These are phyloP conservation scores for Aspergillus hancockii DNA, from an alignment of 495 filamentous ascomycete species.

Conservation along the genomic window DNA sequence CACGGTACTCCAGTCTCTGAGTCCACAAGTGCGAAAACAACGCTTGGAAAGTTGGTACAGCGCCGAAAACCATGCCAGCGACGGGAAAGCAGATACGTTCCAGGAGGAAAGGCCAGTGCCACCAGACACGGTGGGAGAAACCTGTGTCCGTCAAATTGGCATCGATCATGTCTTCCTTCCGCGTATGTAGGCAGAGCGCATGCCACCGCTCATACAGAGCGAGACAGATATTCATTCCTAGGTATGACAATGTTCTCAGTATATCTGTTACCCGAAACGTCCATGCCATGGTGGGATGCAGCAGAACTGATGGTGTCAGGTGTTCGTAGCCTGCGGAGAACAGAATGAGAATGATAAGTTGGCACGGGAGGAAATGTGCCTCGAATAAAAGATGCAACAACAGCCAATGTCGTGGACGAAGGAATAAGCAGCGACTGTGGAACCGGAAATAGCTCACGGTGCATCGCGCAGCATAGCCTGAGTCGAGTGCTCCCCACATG, in stretches of 20 bases:
- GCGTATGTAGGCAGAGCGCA: constrained; percentile 50
- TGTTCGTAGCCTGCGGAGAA: constrained; percentile 57
- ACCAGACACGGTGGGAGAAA: constrained; percentile 54
- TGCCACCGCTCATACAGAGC: constrained; percentile 64
- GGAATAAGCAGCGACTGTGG: constrained; percentile 26
- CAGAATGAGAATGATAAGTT: constrained; percentile 60
- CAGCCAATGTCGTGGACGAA: constrained; percentile 33
- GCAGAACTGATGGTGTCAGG: constrained; percentile 42
- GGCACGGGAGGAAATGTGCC: constrained; percentile 67
- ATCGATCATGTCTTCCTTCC: constrained; percentile 63
- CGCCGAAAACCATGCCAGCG: constrained; percentile 61
- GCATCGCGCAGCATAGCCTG: constrained; percentile 54
- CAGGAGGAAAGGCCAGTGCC: constrained; percentile 45
- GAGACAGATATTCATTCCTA: constrained; percentile 60
- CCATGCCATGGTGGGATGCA: constrained; percentile 52
- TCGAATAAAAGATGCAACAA: constrained; percentile 65
- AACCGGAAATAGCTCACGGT: constrained; percentile 28
- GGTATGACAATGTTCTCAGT: constrained; percentile 58
- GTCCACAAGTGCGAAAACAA: constrained; percentile 69
- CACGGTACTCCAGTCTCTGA: constrained; percentile 62
- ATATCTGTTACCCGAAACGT: constrained; percentile 57
- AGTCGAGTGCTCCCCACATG: constrained; percentile 73
- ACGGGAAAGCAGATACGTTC: constrained; percentile 61
- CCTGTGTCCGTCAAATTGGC: constrained; percentile 62
- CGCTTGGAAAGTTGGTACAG: constrained; percentile 61